Evolutionary conservation across 139 green algal genomes (phyloP), one percentile per base, ranked within the genome.

Genomic region (Desmodesmus armatus): DNA sequence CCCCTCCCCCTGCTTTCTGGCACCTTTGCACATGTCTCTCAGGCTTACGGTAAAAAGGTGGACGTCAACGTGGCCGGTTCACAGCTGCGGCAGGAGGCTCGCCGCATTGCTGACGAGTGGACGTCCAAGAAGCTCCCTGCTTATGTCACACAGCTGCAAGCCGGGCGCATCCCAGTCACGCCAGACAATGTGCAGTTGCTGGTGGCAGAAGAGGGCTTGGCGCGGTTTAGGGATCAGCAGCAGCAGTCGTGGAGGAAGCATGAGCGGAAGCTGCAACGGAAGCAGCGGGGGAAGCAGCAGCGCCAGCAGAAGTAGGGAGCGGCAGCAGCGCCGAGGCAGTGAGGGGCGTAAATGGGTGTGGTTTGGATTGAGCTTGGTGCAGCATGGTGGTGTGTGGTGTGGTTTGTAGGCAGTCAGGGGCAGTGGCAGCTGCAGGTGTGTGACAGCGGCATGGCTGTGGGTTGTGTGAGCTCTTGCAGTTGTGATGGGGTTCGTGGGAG

Each of bases 91-190:
- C 9, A 15, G 5, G 2, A 35, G 17, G 74, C 74, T n/a, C 31
- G n/a, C 17, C n/a, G 17, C 7, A 21, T 23, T 39, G 74, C 74
- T 51, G 74, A 81, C 5, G 35, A 35, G 5, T 81, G 51, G 74
- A 81, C 74, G 3, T 23, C 25, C 19, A 19, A 19, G 33, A 43
- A 81, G 33, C 49, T 81, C 31, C 47, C 74, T 2, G 4, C 49
- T 15, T 81, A 81, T 49, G 25, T 5, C 31, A 3, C 6, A 23
- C 74, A 67, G 17, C 21, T 81, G 47, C 5, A 58, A 5, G 33
- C 27, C 33, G 74, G 74, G 33, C 19, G 33, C 2, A 51, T 81
- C 49, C 74, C 74, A 3, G 49, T 81, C n/a, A 81, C 49, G 17
- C 27, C 11, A 3, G 39, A 81, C 39, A 81, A 81, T 44, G 2